Evolutionary conservation across 1,139 yeast genomes (phyloP), one percentile per base, ranked within the genome.

Genomic region (Yamadazyma diddensiae): DNA sequence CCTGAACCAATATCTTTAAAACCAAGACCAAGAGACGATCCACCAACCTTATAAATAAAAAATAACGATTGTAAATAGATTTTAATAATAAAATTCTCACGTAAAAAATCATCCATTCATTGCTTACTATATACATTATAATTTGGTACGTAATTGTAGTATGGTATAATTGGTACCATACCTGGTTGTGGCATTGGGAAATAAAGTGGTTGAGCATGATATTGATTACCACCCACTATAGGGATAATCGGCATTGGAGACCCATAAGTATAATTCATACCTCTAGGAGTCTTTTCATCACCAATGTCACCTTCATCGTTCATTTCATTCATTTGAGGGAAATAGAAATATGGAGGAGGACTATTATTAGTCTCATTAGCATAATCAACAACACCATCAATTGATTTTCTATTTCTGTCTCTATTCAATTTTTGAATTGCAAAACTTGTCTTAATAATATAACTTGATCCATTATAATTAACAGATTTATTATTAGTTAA

Each of bases 1-100:
- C 80, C 73, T 40, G 82, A 77, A 43, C 31, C 34, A 17, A 11
- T 65, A n/a, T 44, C 47, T 17, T 39, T 62, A 28, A 47, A 46
- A n/a, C 70, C 71, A 15, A 49, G 59, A 29, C 25, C 51, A 8
- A 52, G 70, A 42, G 60, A 52, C 9, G 45, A 62, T 14, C 73
- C 77, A 12, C 79, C 79, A 28, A 55, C 57, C 28, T 61, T 70
- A 52, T 70, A 57, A 52, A 24, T 20, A 26, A 19, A 23, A 10
- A 27, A 9, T 6, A 6, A 21, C n/a, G 8, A 18, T 6, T 18
- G 20, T 18, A 18, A 18, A 18, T 18, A 18, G 20, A 18, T 6
- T 18, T 18, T 18, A 18, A 9, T 18, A 9, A 18, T 18, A 18
- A 6, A 24, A 24, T 12, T 6, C 8, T n/a, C n/a, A 21, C 11